Percentiles rank a stretch among this genome's conserved stretches.
phyloP scores from a whole-genome alignment of 2,329 filamentous ascomycete genomes.

The Microdochium nivale region DNA sequence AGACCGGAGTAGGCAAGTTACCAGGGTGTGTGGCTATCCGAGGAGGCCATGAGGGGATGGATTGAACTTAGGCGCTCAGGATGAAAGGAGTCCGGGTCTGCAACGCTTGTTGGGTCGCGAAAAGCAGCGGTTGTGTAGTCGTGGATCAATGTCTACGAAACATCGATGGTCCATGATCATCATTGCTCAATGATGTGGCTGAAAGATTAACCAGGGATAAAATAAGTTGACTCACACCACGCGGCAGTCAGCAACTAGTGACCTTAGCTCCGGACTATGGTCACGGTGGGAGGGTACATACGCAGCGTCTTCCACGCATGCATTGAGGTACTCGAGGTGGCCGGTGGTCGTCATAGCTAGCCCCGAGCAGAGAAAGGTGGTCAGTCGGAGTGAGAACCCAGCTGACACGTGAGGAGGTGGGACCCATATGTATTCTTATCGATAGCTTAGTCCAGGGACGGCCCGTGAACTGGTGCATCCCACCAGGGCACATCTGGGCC shows the following conservation, averaged over 20 bases:
- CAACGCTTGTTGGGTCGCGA: slow-evolving; percentile 20
- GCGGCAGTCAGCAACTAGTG: background rate
- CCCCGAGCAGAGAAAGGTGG: slow-evolving; percentile 8
- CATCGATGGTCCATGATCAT: too few species aligned
- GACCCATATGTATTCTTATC: too few species aligned
- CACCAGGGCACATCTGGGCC: too few species aligned
- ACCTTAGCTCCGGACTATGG: background rate
- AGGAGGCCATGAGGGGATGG: background rate
- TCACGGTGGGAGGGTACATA: slow-evolving; percentile 6
- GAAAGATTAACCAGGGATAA: background rate
- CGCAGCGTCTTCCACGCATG: slow-evolving; percentile 20
- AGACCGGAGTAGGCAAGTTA: background rate
- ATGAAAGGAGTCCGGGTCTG: slow-evolving; percentile 24
- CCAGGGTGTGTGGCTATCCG: background rate
- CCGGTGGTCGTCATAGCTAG: background rate
- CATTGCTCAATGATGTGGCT: too few species aligned
- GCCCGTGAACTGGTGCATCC: too few species aligned
- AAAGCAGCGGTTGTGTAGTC: slow-evolving; percentile 1
- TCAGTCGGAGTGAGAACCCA: background rate
- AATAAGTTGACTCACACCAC: background rate
- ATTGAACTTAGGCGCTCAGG: slow-evolving; percentile 22
- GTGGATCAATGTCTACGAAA: background rate
- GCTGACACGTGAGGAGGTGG: too few species aligned
- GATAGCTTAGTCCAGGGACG: too few species aligned
- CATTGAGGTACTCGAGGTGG: slow-evolving; percentile 17